These are phyloP conservation scores for Iodosphaeria phyllophila DNA, from an alignment of 2,329 filamentous ascomycete genomes.

Conservation along the genomic window DNA sequence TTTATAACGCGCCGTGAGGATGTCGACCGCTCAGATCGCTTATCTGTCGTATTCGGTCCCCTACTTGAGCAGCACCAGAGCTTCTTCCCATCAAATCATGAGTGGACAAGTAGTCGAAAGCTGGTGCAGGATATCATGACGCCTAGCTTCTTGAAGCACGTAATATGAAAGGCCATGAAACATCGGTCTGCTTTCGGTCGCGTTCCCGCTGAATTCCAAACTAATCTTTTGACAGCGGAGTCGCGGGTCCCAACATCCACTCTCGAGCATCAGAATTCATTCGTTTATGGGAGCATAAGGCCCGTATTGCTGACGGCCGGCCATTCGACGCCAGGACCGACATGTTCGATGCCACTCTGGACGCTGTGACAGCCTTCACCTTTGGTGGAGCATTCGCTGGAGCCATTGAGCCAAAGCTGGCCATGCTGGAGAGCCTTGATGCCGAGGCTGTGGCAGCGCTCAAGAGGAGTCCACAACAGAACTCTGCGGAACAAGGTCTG, in stretches of 20 bases:
- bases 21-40: slow-evolving; percentile 1
- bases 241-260: slow-evolving; percentile 2
- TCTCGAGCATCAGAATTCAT: slow-evolving; percentile 1
- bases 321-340: slow-evolving; percentile 2
- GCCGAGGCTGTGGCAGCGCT: too few relatives aligned
- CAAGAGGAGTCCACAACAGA: too few relatives aligned
- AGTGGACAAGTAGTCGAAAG: slow-evolving; percentile 1
- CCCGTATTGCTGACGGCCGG: slow-evolving; percentile 1
- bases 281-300: slow-evolving; percentile 3
- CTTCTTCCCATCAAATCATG: slow-evolving; percentile 1
- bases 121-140: slow-evolving; percentile 3
- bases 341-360: slow-evolving; percentile 1
- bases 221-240: too few relatives aligned
- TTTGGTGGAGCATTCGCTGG: slow-evolving; percentile 1
- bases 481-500: too few relatives aligned
- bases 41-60: background rate
- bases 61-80: slow-evolving; percentile 2
- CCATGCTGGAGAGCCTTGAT: too few relatives aligned
- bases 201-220: too few relatives aligned
- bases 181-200: too few relatives aligned
- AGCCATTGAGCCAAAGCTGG: too few relatives aligned
- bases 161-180: too few relatives aligned
- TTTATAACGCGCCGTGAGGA: slow-evolving; percentile 5
- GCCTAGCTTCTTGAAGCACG: slow-evolving; percentile 1
- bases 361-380: slow-evolving; percentile 2